Evolutionary conservation across 2,329 filamentous ascomycete species (phyloP).

Genomic region (Trichocomaceae sp.): DNA sequence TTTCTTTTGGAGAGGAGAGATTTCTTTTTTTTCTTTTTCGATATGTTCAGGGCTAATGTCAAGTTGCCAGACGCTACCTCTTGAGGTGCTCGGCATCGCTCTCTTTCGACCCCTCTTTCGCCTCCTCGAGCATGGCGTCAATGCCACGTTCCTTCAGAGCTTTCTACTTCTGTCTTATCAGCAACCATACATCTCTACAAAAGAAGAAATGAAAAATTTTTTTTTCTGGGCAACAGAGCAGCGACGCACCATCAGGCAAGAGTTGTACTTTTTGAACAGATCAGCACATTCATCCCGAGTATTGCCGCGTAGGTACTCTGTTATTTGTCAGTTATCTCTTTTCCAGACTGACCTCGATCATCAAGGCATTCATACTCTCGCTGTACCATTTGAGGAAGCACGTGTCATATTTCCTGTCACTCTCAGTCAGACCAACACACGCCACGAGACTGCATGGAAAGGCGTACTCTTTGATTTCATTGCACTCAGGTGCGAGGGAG

Average conservation of each 20-base stretch:
- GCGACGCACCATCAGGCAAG: conserved; percentile 68
- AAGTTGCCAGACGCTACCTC: conserved; percentile 16
- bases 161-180: conserved; percentile 48
- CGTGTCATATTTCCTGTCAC: conserved; percentile 75
- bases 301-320: conserved; percentile 84
- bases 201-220: no score
- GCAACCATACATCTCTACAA: background rate
- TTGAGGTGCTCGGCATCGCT: conserved; percentile 67
- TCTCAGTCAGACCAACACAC: conserved; percentile 13
- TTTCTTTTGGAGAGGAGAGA: conserved; percentile 4
- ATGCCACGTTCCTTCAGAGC: conserved; percentile 85
- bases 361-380: conserved; percentile 60
- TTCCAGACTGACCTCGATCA: background rate
- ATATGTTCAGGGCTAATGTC: background rate
- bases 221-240: background rate
- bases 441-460: conserved; percentile 3
- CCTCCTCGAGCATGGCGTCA: conserved; percentile 86
- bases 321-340: conserved; percentile 14
- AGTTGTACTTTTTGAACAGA: conserved; percentile 82
- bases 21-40: background rate
- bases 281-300: conserved; percentile 80
- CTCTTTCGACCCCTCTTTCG: conserved; percentile 80
- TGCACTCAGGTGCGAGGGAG: conserved; percentile 89
- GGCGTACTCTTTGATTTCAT: conserved; percentile 85
- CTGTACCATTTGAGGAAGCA: conserved; percentile 99